phyloP scores from a whole-genome alignment of 345 rosid species.

The Melastoma malabathricum region DNA sequence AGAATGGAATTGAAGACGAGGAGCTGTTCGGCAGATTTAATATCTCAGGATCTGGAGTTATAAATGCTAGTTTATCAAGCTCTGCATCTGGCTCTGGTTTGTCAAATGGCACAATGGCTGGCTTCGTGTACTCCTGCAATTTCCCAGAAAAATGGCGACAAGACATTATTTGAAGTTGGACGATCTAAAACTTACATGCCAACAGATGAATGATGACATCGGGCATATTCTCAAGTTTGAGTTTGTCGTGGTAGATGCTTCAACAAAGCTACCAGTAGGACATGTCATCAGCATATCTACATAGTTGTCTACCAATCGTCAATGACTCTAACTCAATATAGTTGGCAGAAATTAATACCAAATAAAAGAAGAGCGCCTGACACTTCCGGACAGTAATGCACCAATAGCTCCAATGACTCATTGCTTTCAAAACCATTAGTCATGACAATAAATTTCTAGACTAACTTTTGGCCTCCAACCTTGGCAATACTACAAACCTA shows the following conservation, averaged over 20 bases:
- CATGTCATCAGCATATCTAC: conserved; percentile 51
- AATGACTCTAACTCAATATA: conserved; percentile 51
- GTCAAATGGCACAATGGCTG: conserved; percentile 62
- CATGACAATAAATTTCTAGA: too few relatives aligned
- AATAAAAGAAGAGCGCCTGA: conserved; percentile 7
- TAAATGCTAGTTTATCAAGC: conserved; percentile 43
- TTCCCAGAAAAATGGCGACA: conserved; percentile 72
- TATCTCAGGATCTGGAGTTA: conserved; percentile 62
- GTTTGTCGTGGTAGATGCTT: conserved; percentile 78
- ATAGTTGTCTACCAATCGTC: conserved; percentile 71
- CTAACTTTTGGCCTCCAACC: too few relatives aligned
- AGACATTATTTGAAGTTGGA: conserved; percentile 93
- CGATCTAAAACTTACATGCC: conserved; percentile 85
- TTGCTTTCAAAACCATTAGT: too few relatives aligned
- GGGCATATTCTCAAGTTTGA: conserved; percentile 91
- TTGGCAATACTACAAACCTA: too few relatives aligned
- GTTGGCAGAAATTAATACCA: conserved; percentile 42
- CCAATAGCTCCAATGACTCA: too few relatives aligned
- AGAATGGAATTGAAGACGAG: conserved; percentile 82
- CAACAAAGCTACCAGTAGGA: conserved; percentile 56
- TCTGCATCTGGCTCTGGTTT: conserved; percentile 50
- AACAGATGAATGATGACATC: conserved; percentile 82
- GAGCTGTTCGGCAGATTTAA: conserved; percentile 76
- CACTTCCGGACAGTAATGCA: neutral
- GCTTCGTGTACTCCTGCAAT: conserved; percentile 59